Base-by-base conservation (phyloP, 2,329 filamentous ascomycete species). In the Venturia pyrina region DNA sequence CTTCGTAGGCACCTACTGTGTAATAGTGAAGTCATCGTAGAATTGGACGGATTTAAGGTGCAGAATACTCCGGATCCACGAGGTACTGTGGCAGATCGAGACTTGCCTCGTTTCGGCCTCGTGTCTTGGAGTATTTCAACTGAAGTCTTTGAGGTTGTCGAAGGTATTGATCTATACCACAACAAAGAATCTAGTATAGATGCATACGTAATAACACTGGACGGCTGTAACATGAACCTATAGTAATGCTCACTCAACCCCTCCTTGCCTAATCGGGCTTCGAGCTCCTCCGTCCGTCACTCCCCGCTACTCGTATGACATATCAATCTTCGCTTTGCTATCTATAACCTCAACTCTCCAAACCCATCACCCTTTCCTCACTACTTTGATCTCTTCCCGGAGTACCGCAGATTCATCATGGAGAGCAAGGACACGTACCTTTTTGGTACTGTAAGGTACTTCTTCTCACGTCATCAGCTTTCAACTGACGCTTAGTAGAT, bases 401-500 rank as follows among this genome's bases (percentile, higher is more conserved):
- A 28, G 28, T 28, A 28, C 28, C 6, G 21, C 40, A 61, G 19
- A 28, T 3, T 59, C 59, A 67, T 32, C 70, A 93, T 93, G 90
- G 88, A 89, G 70, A 86, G 85, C 74, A 89, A 93, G 75, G 89
- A 91, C 74, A 87, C 91, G 78, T 87, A 89, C 72, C 89, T 93
- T 73, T 79, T 91, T 69, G 89, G 91, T 77, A 82, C 89, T 74
- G 89, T 93, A 79, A 81, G 87, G 63, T n/a, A 44, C 48, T 56
- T 19, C 48, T 24, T 43, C 61, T 43, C 28, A 24, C 65, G 66
- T 34, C 19, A 34, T 37, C 17, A 17, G 34, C 21, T 24, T 71
- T 68, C 34, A 69, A 43, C 65, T 53, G 40, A 62, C 61, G 53
- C 61, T 41, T 46, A 28, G 64, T 64, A 87, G 84, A 80, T 86